Evolutionary conservation across 768 basidiomycete species (phyloP), one percentile per base, ranked within the genome.

Genomic region (Amanita polypyramis): DNA sequence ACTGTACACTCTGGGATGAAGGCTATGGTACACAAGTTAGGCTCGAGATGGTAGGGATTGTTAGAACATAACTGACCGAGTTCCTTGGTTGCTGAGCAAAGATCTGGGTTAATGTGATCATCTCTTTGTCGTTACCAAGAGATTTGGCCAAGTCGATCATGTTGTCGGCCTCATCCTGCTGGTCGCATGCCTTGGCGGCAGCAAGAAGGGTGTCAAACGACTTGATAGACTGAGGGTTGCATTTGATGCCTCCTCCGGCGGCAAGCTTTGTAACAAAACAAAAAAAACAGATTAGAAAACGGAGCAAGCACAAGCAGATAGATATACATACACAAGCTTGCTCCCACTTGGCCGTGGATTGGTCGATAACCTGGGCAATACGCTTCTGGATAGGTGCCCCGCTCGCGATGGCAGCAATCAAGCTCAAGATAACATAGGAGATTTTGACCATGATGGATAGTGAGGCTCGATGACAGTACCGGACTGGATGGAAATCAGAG

Each of bases 171-270:
- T 75, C 65, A 53, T 79, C 57, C 52, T 80, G 78, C 58, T 80
- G 78, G 1, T 69, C 75, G 51, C 77, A 80, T 47, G 69, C 60
- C 21, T 71, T 75, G 0, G 72, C 64, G 4, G 67, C 76, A 29
- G 76, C 76, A n/a, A 84, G 74, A 36, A 85, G 74, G 10, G 79
- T 77, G 33, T 56, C 54, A 55, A 81, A 79, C 0, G 80, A 73
- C 1, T 65, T 66, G 20, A 82, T 68, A 2, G 80, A 73, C 35
- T 76, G 56, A 4, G 73, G 63, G 58, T 79, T 82, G 61, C 82
- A 84, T 54, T 72, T 61, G n/a, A 63, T 45, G 12, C 55, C 77
- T 36, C 81, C 82, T 34, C 75, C 76, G 5, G 80, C 82, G 10
- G 70, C 64, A 33, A 63, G 43, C 79, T 81, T 57, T 41, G 41